These are phyloP conservation scores for Kitagawia praeruptora DNA, from an alignment of 129 eudicot genomes.

Conservation along the genomic window DNA sequence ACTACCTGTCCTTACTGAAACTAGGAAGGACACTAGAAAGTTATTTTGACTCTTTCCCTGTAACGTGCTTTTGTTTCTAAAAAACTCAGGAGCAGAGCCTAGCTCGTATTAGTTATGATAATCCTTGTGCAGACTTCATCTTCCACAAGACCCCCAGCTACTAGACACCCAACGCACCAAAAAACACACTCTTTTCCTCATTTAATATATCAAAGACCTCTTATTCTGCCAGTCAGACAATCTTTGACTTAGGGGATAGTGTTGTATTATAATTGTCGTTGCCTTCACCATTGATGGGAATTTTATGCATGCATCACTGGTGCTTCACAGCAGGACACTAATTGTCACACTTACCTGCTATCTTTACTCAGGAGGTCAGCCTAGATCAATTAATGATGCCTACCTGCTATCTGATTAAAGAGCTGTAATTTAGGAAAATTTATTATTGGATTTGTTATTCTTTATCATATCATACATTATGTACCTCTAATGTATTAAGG, in stretches of 20 bases:
- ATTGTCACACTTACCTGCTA: background rate
- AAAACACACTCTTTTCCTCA: background rate
- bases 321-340: background rate
- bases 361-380: background rate
- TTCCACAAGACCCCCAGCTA: background rate
- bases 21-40: background rate
- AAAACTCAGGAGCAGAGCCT: background rate
- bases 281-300: background rate
- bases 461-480: no score
- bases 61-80: background rate
- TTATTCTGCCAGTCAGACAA: background rate
- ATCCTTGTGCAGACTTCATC: background rate
- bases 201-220: background rate
- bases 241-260: background rate
- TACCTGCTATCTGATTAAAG: background rate
- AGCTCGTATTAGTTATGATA: background rate
- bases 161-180: background rate
- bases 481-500: no score
- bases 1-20: background rate
- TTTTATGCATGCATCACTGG: background rate
- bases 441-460: no score
- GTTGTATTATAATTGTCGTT: background rate
- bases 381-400: background rate
- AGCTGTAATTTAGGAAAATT: no score
- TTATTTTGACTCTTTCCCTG: background rate